Conservation (phyloP, 176 grass and related monocot genomes). For the Lolium rigidum region DNA sequence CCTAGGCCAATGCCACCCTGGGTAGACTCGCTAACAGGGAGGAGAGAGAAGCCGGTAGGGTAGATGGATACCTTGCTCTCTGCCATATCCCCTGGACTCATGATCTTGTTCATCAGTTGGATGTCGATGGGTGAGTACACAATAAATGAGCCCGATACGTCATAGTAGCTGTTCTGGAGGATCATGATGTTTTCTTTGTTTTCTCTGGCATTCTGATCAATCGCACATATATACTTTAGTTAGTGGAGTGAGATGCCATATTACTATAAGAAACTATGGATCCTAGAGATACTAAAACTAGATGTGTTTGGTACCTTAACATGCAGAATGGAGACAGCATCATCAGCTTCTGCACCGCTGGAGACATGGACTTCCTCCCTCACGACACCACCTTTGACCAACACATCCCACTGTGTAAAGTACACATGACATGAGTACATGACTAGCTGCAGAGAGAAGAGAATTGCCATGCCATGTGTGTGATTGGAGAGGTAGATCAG, state of each 20-base stretch:
- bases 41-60: neutral
- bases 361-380: slow-evolving; percentile 51
- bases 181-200: slow-evolving; percentile 15
- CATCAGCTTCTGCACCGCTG: slow-evolving; percentile 8
- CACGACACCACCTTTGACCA: slow-evolving; percentile 45
- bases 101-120: slow-evolving; percentile 33
- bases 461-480: neutral
- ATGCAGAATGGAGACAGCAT: too few relatives aligned
- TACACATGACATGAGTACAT: slow-evolving; percentile 1
- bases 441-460: neutral
- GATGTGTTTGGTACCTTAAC: too few relatives aligned
- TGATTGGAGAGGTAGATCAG: neutral
- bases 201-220: neutral
- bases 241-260: neutral
- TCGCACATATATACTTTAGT: neutral
- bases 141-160: slow-evolving; percentile 47
- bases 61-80: neutral
- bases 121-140: slow-evolving; percentile 60
- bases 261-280: neutral
- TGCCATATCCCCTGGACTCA: neutral
- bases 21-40: slow-evolving; percentile 42
- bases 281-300: neutral
- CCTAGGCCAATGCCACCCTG: neutral
- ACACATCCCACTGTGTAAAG: slow-evolving; percentile 57
- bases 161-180: too few relatives aligned